phyloP scores from a whole-genome alignment of 352 stramenopile species.

The Globisporangium splendens region DNA sequence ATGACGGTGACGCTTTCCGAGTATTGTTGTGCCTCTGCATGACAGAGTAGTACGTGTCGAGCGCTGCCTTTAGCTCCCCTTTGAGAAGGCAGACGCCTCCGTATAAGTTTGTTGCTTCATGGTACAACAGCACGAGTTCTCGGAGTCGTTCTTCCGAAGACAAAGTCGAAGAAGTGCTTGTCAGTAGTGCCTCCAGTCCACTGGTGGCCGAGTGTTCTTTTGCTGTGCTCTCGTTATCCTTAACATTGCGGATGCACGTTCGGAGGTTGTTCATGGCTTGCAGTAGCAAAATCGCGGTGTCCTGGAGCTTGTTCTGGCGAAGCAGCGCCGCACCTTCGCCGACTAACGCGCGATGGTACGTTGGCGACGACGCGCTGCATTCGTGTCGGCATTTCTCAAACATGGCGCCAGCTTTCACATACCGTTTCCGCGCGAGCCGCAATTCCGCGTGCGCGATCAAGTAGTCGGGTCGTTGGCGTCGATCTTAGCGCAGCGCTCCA shows the following conservation, averaged over 20 bases:
- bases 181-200: background rate
- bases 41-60: conserved; percentile 45
- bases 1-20: conserved; percentile 1
- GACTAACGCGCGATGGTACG: conserved; percentile 44
- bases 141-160: conserved; percentile 1
- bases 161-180: background rate
- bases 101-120: conserved; percentile 42
- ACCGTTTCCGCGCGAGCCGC: conserved; percentile 40
- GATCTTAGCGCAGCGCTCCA: conserved; percentile 30
- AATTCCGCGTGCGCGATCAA: conserved; percentile 46
- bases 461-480: conserved; percentile 36
- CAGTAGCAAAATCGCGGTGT: conserved; percentile 31
- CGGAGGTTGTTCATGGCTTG: conserved; percentile 37
- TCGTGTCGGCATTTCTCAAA: conserved; percentile 34
- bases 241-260: conserved; percentile 14
- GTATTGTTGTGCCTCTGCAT: conserved; percentile 8
- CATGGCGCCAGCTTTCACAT: conserved; percentile 23
- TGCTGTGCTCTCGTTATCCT: background rate
- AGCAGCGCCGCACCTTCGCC: conserved; percentile 38
- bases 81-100: conserved; percentile 46
- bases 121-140: conserved; percentile 30
- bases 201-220: background rate
- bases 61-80: conserved; percentile 39
- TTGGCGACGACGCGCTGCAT: conserved; percentile 20
- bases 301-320: conserved; percentile 37